phyloP scores from a whole-genome alignment of 1,139 yeast species.

The Hanseniaspora uvarum region DNA sequence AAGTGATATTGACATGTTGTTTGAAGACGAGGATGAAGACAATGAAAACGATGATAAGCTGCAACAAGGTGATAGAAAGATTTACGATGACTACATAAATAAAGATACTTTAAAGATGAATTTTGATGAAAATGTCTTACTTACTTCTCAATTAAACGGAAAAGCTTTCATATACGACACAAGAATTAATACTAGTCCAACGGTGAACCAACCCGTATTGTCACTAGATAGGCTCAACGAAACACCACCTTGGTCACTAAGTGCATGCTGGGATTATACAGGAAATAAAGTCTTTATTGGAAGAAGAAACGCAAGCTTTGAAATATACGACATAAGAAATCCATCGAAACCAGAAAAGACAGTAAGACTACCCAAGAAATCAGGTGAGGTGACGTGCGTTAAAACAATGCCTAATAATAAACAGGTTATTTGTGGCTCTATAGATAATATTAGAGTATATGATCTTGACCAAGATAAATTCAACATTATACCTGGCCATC shows the following conservation, averaged over 20 bases:
- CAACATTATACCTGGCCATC: slow-evolving; percentile 52
- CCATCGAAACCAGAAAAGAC: slow-evolving; percentile 46
- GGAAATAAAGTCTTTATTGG: slow-evolving; percentile 79
- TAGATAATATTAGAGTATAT: slow-evolving; percentile 79
- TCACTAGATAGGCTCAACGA: slow-evolving; percentile 51
- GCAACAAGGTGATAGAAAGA: slow-evolving; percentile 27
- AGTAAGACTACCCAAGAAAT: slow-evolving; percentile 69
- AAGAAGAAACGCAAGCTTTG: slow-evolving; percentile 78
- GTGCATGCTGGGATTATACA: slow-evolving; percentile 81
- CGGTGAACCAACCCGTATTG: slow-evolving; percentile 38
- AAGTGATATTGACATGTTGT: slow-evolving; percentile 67
- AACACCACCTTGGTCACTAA: slow-evolving; percentile 91
- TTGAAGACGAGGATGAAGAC: slow-evolving; percentile 64
- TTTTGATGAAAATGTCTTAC: slow-evolving; percentile 51
- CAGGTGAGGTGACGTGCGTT: slow-evolving; percentile 84
- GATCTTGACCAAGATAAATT: slow-evolving; percentile 42
- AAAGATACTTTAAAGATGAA: slow-evolving; percentile 25
- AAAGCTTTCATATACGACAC: slow-evolving; percentile 74
- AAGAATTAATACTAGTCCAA: slow-evolving; percentile 31
- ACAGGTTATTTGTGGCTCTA: slow-evolving; percentile 76
- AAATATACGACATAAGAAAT: slow-evolving; percentile 60
- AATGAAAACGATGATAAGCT: slow-evolving; percentile 28
- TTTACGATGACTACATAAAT: slow-evolving; percentile 15
- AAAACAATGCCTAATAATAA: slow-evolving; percentile 71
- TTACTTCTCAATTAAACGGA: slow-evolving; percentile 81